Conservation (phyloP, 2,329 filamentous ascomycete genomes). For the Tothia fuscella region DNA sequence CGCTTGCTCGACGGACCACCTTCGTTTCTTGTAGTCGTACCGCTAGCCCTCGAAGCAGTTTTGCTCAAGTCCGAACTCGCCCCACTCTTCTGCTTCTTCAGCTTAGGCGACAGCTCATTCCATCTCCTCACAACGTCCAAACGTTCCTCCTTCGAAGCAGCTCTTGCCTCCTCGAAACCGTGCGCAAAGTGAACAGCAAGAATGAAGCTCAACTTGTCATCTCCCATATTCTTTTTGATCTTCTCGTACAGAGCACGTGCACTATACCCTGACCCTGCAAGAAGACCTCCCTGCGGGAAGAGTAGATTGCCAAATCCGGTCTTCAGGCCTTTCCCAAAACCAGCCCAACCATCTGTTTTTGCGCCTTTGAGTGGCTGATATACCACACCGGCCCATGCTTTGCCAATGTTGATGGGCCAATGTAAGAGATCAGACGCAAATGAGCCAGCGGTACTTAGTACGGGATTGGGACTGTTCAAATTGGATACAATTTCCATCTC, state of each 20-base stretch:
- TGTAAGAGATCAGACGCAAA: neutral
- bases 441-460: neutral
- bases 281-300: constrained; percentile 10
- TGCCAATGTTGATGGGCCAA: neutral
- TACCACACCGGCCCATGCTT: constrained; percentile 1
- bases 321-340: constrained; percentile 1
- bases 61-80: no score
- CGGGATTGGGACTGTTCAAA: neutral
- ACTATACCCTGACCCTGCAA: constrained; percentile 13
- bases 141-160: constrained; percentile 16
- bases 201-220: constrained; percentile 19
- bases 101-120: constrained; percentile 14
- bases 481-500: neutral
- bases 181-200: constrained; percentile 18
- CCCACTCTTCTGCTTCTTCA: constrained; percentile 1
- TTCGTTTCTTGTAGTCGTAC: no score
- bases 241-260: constrained; percentile 16
- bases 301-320: constrained; percentile 6
- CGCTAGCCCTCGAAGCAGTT: no score
- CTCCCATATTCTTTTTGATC: constrained; percentile 16
- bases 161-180: constrained; percentile 17
- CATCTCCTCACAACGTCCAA: constrained; percentile 17
- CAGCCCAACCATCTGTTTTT: neutral
- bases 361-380: neutral
- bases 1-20: no score